Base-by-base conservation (phyloP, 208 protist species). In the Leptomonas seymouri region DNA sequence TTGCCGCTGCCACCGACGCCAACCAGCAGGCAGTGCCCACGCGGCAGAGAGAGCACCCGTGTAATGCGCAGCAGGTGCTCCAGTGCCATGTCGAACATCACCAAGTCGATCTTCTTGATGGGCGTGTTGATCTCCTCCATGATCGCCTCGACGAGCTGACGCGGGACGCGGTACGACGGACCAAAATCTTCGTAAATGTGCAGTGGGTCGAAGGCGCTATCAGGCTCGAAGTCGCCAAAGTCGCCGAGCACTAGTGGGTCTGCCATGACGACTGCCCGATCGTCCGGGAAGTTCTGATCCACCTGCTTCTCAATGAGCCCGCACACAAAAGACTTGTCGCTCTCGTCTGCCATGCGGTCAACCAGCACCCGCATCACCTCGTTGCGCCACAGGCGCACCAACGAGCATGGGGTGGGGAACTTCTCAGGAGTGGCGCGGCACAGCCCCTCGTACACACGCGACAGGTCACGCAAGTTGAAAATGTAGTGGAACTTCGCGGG, bases 401-500 rank as follows among this genome's bases (percentile, higher is more conserved):
- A 55, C 0, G 65, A 11, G 8, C 50, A 63, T 1, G 78, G 16
- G 6, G 76, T 79, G 9, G 56, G n/a, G 71, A 99, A 98, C 73
- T 94, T 98, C 48, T 98, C 94, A 15, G 84, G 76, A 9, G 96
- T 98, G 3, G 94, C 86, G 55, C 97, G 91, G 74, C 94, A 98
- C 12, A 99, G 75, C 30, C 98, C 98, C 82, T 99, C 98, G 81
- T 98, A 99, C 16, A 99, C 93, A 23, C 98, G 85, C 42, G 94
- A 98, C 20, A 99, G 78, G 76, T 99, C 98, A 67, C 98, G 86
- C 44, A 99, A 86, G 81, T 99, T 99, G 89, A 99, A 99, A 56
- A 99, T 93, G 80, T 99, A 99, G 80, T 99, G 98, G 81, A 99
- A 99, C 76, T 99, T 99, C 11, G 97, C 87, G 16, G 98, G 98